Evolutionary conservation across 768 basidiomycete genomes (phyloP).

Genomic region (Panaeolus papilionaceus): DNA sequence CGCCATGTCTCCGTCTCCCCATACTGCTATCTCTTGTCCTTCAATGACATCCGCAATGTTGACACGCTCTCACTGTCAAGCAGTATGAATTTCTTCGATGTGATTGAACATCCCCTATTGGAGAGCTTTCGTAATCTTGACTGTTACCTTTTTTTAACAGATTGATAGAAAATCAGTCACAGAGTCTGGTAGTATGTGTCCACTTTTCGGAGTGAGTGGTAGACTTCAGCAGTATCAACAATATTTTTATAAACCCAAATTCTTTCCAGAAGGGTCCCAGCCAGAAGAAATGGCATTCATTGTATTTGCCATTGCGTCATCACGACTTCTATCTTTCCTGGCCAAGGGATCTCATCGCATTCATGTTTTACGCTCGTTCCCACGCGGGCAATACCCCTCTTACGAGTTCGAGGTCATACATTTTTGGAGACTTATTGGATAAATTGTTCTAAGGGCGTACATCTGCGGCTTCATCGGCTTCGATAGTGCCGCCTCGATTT

Average conservation of each 20-base stretch:
- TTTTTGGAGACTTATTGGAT: background rate
- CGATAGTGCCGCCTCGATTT: background rate
- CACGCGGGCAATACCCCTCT: background rate
- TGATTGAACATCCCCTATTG: background rate
- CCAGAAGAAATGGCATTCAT: background rate
- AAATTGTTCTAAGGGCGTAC: background rate
- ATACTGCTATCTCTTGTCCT: background rate
- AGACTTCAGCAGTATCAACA: background rate
- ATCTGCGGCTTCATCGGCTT: conserved; percentile 5
- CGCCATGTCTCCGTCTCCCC: background rate
- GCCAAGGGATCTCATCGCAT: background rate
- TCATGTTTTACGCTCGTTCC: background rate
- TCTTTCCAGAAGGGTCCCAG: too few relatives aligned
- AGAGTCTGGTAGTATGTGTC: too few relatives aligned
- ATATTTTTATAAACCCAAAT: too few relatives aligned
- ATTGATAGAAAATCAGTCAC: background rate
- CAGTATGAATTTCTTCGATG: background rate
- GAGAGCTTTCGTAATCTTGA: background rate
- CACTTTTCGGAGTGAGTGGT: too few relatives aligned
- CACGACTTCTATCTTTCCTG: background rate
- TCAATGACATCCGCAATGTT: background rate
- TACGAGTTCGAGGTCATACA: background rate
- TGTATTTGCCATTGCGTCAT: background rate
- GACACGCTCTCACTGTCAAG: conserved; percentile 7
- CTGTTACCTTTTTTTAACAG: background rate